Base-by-base conservation (phyloP, 148 eudicot species). In the Vaccinium vitisidaea region DNA sequence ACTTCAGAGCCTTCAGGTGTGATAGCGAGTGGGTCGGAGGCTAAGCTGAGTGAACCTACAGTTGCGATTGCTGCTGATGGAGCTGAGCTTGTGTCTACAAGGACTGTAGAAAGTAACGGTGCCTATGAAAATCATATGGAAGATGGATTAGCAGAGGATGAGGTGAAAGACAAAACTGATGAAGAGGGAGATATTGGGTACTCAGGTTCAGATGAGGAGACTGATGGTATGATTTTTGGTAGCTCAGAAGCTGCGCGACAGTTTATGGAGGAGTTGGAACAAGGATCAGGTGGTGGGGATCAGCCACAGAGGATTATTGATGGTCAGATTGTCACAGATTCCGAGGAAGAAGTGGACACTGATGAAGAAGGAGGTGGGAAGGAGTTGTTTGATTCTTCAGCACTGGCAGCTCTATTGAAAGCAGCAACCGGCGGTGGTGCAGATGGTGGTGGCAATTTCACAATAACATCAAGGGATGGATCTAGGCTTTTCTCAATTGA, bases 401-500 rank as follows among this genome's bases (percentile, higher is more conserved):
- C 99, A 30, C 91, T 97, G 80, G 95, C 98, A 55, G 98, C 99
- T 83, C 92, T 97, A 70, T 83, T 97, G 86, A 97, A 94, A 89
- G 98, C 98, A 8, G 99, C 98, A 55, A 91, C 93, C 11, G 92
- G 91, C 84, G 93, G 88, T 71, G 94, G 90, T 27, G 85, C 92
- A 30, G 96, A 93, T 84, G 83, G 93, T 77, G 91, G 91, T 77
- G 91, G 92, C 52, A 88, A 84, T 54, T 92, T 97, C 79, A 95
- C 95, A 43, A 86, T 97, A 79, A 88, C 93, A 9, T 95, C 99
- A 48, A 94, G 88, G 82, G 98, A 97, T 80, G 98, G 98, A 10
- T 93, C 99, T 46, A 91, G 96, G 73, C 96, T 94, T 84, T 97
- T 97, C 91, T 92, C 98, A 2, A 91, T 97, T 71, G 99, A 97